Percentiles rank a stretch among this genome's conserved stretches.
These are phyloP conservation scores for Ogataea polymorpha DNA, from an alignment of 805 yeast genomes.

Conservation along the genomic window DNA sequence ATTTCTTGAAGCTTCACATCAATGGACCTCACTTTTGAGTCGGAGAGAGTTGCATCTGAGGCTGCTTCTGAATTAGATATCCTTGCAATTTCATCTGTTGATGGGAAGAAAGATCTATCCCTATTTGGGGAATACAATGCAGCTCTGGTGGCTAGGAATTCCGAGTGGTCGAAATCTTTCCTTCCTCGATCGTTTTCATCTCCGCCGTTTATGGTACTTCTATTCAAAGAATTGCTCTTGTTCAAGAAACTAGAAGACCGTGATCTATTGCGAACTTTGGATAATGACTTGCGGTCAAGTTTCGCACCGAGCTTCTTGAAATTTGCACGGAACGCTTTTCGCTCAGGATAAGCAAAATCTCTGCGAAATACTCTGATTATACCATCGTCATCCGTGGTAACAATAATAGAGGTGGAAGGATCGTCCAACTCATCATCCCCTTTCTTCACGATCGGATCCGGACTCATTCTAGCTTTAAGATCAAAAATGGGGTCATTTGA, in stretches of 20 bases:
- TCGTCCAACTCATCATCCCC: slow-evolving; percentile 32
- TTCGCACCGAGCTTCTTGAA: slow-evolving; percentile 14
- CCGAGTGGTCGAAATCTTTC: slow-evolving; percentile 1
- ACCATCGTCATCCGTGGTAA: slow-evolving; percentile 76
- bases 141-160: slow-evolving; percentile 3
- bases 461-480: slow-evolving; percentile 31
- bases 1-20: slow-evolving; percentile 13
- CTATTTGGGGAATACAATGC: background rate
- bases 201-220: background rate
- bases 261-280: slow-evolving; percentile 18
- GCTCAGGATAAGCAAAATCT: slow-evolving; percentile 57
- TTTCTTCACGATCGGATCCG: slow-evolving; percentile 8
- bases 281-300: slow-evolving; percentile 13
- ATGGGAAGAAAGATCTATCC: background rate
- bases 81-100: background rate
- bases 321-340: slow-evolving; percentile 29
- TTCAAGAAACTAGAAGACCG: slow-evolving; percentile 13
- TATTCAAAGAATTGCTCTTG: slow-evolving; percentile 4
- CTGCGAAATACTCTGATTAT: slow-evolving; percentile 74
- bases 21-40: slow-evolving; percentile 12
- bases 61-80: background rate
- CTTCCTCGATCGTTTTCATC: slow-evolving; percentile 15
- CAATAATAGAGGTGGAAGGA: slow-evolving; percentile 47
- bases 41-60: slow-evolving; percentile 3
- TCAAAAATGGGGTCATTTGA: slow-evolving; percentile 83